Evolutionary conservation across 495 filamentous ascomycete genomes (phyloP), one percentile per base, ranked within the genome.

Genomic region (Lasiosphaeria ovina): DNA sequence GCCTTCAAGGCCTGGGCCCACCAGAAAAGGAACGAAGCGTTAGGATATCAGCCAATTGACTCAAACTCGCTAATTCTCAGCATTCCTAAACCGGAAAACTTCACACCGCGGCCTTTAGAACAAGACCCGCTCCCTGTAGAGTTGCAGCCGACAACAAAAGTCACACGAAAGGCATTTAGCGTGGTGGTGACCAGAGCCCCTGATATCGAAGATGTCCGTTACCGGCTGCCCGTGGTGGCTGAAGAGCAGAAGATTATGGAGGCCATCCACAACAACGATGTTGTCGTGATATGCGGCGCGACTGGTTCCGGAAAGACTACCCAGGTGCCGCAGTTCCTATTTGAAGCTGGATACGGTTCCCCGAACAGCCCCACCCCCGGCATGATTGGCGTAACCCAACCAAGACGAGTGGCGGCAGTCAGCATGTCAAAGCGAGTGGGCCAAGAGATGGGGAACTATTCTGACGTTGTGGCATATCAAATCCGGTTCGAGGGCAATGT

Each of bases 211-310:
- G 80, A 82, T 40, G 82, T 84, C 8, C 87, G 94, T 40, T 76
- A 92, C n/a, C 83, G 87, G 31, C 78, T 98, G 35, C 94, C 94
- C 0, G 88, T 98, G 4, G 92, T 97, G 34, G 89, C 89, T 1
- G 94, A 98, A 68, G 94, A 98, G 69, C 94, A 98, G 66, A 92
- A 89, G 65, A 96, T 98, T 31, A 98, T 98, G 94, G 94, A 98
- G 77, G 92, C 93, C 3, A 92, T 98, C 16, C 85, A 95, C 69
- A 91, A 93, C 67, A 89, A 96, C 71, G 79, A 91, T 50, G 83
- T 87, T 0, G 88, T 96, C 0, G 89, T 98, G 16, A 86, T 98
- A n/a, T 97, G 92, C 74, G 94, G 95, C 72, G 87, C 92, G 9
- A 98, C 94, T 57, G 94, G 94, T 70, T 96, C 91, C 65, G 94